Base-by-base conservation (phyloP, 2,329 filamentous ascomycete genomes). In the Samsoniella hepiali region DNA sequence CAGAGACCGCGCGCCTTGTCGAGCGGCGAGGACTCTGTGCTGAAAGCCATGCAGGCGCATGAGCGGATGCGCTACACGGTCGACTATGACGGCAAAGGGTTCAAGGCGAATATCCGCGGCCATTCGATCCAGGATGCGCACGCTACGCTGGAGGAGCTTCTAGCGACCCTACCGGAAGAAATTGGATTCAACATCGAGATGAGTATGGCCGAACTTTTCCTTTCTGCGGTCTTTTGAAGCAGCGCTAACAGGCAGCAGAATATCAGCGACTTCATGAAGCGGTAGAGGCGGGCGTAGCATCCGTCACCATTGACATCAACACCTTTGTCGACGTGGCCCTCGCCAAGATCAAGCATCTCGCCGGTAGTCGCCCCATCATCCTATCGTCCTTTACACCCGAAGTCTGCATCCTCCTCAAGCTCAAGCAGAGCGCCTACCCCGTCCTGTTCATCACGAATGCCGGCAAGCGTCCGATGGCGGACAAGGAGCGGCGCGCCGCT, bases 141-240 rank as follows among this genome's bases (percentile, higher is more conserved):
- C 47, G 65, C 73, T 1, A 79, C 76, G 6, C 64, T 79, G 17
- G 71, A 75, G 58, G 75, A 79, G 53, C 63, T 78, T 15, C 71
- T 79, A 10, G 55, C 65, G 8, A 67, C 71, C 47, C 64, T 79
- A 2, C 76, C 76, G 0, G 65, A 72, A 6, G 66, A 69, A 9
- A 69, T 79, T n/a, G 72, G 72, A 2, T 76, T 78, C 63, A 73
- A 78, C 54, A 72, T 78, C 27, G 77, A 79, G 67, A 70, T 79
- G 49, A 79, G 74, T 77, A 67, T 38, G 72, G 4, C 6, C 22
- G 3, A 2, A 36, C 11, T 10, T 6, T 36, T 8, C 34, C 29
- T 7, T 36, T 2, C 1, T 45, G 17, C 22, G 9, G 17, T 70
- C 42, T 3, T 36, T n/a, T n/a, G 34, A 11, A 64, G 2, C 38